These are phyloP conservation scores for Paecilomyces fulvus DNA, from an alignment of 2,329 filamentous ascomycete species.

Conservation along the genomic window DNA sequence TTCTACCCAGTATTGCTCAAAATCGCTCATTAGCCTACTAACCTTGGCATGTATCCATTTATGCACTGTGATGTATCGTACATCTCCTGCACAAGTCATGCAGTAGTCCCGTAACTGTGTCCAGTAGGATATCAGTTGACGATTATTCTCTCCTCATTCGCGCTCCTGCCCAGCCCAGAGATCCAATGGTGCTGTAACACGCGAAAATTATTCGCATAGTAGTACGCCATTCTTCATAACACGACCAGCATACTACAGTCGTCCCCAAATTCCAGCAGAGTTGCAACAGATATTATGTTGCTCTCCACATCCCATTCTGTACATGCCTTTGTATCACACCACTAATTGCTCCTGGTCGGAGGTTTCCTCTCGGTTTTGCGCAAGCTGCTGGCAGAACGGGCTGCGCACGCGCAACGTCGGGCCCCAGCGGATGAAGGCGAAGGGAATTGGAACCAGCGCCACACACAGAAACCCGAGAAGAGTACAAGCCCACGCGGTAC, in stretches of 20 bases:
- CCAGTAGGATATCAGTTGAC: too few relatives aligned
- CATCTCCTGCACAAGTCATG: too few relatives aligned
- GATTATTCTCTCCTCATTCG: too few relatives aligned
- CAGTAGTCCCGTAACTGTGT: too few relatives aligned
- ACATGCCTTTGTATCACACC: neutral
- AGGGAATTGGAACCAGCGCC: conserved; percentile 32
- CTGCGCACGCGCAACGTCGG: conserved; percentile 15
- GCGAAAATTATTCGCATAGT: neutral
- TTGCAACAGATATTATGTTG: neutral
- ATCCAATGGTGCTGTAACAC: too few relatives aligned
- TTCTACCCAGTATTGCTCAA: too few relatives aligned
- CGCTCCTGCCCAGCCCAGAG: too few relatives aligned
- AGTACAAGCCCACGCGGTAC: conserved; percentile 34
- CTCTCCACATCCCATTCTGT: neutral
- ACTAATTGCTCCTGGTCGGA: neutral
- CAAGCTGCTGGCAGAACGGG: conserved; percentile 20
- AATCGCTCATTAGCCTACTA: too few relatives aligned
- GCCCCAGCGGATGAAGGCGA: conserved; percentile 28
- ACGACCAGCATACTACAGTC: neutral
- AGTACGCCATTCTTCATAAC: neutral
- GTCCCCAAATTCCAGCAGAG: neutral
- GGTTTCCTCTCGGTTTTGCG: neutral
- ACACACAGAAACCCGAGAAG: conserved; percentile 33
- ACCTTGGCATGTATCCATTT: too few relatives aligned
- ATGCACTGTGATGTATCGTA: too few relatives aligned